Evolutionary conservation across 352 stramenopile genomes (phyloP), one percentile per base, ranked within the genome.

Genomic region (Pythium plurisporium): DNA sequence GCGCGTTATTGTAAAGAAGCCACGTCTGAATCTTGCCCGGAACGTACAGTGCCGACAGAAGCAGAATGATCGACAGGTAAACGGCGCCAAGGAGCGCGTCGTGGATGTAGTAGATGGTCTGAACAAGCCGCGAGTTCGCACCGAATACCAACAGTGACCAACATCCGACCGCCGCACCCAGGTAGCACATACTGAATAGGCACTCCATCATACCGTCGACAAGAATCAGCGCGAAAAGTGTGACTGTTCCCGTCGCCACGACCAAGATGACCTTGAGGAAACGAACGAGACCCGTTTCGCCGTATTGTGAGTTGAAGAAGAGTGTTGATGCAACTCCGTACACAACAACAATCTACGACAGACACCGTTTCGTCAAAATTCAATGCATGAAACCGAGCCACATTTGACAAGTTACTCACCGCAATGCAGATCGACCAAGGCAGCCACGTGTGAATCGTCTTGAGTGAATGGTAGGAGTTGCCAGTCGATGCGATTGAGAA

Each of bases 1-100:
- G 65, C 10, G 93, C 93, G 62, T 98, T 98, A 69, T 98, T 92
- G 74, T 97, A 98, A 9, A 98, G 72, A 30, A 98, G 67, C 91
- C 89, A 97, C 25, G 91, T 98, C 67, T 98, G 91, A 40, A 97
- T 83, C 53, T 91, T 79, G 55, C 85, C 74, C 19, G 83, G 84
- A 26, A 96, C 70, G 61, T 73, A 69, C 38, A 76, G 87, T 75
- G 88, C 84, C 22, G 77, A 87, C 9, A 97, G 57, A 3, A 96
- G 23, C 59, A 96, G 79, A 19, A 98, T 79, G 25, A 95, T 74
- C 31, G 90, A 65, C 64, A 97, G 94, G 57, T 96, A 91, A 45
- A 92, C 72, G 33, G 87, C 74, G 8, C 85, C 91, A 25, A 96
- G 79, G 19, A 97, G 65, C 40, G 95, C 61, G 67, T 98, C 93